Conservation (phyloP, 306 rosid species). For the Cicer yamashitae region DNA sequence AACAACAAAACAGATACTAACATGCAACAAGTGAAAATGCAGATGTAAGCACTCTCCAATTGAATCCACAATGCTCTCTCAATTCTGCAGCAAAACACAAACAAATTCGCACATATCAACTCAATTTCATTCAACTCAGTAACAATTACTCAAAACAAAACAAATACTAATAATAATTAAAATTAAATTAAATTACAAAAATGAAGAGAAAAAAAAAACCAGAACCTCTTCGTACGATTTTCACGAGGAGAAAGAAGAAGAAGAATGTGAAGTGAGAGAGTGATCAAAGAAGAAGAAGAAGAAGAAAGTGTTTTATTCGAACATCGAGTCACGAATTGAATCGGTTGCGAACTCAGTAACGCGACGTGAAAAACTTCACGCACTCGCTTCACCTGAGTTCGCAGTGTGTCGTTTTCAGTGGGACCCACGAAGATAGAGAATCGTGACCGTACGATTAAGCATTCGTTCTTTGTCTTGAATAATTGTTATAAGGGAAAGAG, state of each 20-base stretch:
- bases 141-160: not conserved
- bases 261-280: slow-evolving; percentile 7
- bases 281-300: no score
- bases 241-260: not conserved
- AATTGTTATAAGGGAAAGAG: no score
- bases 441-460: no score
- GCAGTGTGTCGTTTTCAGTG: no score
- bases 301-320: no score
- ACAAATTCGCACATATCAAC: not conserved
- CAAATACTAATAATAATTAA: not conserved
- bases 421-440: no score
- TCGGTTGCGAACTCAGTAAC: no score
- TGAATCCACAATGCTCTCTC: slow-evolving; percentile 4
- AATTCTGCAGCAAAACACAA: slow-evolving; percentile 10
- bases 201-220: not conserved
- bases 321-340: no score
- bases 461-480: no score
- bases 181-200: not conserved
- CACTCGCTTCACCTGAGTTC: no score
- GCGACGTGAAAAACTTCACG: no score
- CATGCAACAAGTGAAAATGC: slow-evolving; percentile 18
- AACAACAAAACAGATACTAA: not conserved
- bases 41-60: not conserved
- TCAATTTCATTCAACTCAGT: not conserved
- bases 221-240: not conserved